Evolutionary conservation across 2,329 filamentous ascomycete genomes (phyloP).

Genomic region (Hypoxylon sp.): DNA sequence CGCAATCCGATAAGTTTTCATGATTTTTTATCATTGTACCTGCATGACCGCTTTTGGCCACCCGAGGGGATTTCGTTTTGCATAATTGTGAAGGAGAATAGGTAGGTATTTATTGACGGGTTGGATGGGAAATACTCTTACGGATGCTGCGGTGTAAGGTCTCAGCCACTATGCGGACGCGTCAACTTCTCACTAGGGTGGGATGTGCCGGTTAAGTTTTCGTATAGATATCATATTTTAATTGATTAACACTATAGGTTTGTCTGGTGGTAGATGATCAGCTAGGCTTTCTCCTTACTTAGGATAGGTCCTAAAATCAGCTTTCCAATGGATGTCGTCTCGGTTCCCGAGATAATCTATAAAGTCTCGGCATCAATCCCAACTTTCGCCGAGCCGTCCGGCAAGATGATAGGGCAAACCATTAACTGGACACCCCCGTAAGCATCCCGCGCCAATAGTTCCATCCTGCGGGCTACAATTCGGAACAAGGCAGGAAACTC

Average conservation of each 20-base stretch:
- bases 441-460: conserved; percentile 29
- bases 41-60: conserved; percentile 21
- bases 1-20: conserved; percentile 27
- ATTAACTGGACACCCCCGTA: conserved; percentile 26
- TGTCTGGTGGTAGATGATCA: background rate
- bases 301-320: background rate
- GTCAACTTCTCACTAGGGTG: conserved; percentile 23
- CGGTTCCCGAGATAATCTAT: conserved; percentile 22
- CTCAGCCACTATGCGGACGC: conserved; percentile 43
- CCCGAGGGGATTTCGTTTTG: conserved; percentile 26
- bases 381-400: conserved; percentile 29
- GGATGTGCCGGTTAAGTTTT: conserved; percentile 21
- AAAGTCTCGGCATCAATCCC: conserved; percentile 31
- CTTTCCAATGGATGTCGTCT: conserved; percentile 18
- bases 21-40: conserved; percentile 22
- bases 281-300: background rate
- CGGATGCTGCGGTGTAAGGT: conserved; percentile 38
- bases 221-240: conserved; percentile 6
- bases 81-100: conserved; percentile 16
- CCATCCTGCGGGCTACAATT: conserved; percentile 32
- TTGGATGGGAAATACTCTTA: conserved; percentile 13
- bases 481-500: conserved; percentile 14
- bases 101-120: conserved; percentile 18
- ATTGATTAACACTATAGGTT: conserved; percentile 3
- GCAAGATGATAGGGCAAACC: conserved; percentile 14